These are phyloP conservation scores for Solanum hybrid DNA, from an alignment of 305 asterid genomes.

Conservation along the genomic window DNA sequence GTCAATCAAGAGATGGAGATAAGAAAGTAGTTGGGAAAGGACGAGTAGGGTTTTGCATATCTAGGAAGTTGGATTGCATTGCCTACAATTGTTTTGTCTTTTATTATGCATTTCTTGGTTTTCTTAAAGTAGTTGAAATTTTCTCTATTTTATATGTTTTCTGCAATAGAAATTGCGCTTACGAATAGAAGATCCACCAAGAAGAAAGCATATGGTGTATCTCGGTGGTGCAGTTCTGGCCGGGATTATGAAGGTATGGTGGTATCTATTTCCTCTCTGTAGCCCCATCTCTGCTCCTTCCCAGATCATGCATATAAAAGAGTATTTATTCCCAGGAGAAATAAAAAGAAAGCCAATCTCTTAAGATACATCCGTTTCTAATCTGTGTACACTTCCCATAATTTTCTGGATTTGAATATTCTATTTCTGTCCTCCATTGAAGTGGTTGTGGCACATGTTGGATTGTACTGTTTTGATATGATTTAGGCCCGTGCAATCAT, in stretches of 20 bases:
- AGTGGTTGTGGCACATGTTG: neutral
- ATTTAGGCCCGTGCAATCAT: neutral
- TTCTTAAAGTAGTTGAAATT: neutral
- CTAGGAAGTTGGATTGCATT: neutral
- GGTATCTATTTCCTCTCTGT: conserved; percentile 8
- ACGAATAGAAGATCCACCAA: conserved; percentile 94
- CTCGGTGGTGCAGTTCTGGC: conserved; percentile 98
- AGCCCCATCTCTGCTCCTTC: neutral
- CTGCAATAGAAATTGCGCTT: conserved; percentile 66
- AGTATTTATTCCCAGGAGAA: neutral
- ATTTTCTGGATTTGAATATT: neutral
- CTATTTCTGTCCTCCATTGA: neutral
- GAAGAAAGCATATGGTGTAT: conserved; percentile 97
- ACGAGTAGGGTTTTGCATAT: neutral
- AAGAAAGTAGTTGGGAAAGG: neutral
- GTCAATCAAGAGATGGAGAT: neutral
- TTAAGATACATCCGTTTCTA: neutral
- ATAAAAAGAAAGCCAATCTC: neutral
- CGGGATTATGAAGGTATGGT: conserved; percentile 91
- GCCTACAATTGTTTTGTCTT: neutral
- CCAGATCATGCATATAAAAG: neutral
- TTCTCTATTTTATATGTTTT: neutral
- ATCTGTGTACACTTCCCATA: neutral
- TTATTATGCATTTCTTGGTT: neutral
- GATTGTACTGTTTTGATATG: neutral